These are phyloP conservation scores for Clitopilus passeckerianus DNA, from an alignment of 768 basidiomycete species.

Conservation along the genomic window DNA sequence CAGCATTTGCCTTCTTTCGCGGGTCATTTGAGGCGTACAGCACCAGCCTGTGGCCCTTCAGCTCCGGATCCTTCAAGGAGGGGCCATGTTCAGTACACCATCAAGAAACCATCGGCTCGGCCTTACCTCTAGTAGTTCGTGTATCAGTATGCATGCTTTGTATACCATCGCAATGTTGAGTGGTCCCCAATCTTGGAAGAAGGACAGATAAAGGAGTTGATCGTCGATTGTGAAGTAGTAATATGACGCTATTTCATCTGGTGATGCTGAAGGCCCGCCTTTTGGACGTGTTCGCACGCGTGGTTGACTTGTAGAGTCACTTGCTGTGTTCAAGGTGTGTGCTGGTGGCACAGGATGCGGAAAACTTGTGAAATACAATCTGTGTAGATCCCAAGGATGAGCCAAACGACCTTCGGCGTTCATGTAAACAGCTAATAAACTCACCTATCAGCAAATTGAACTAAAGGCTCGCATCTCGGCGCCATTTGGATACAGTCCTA, in stretches of 20 bases:
- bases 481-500: slow-evolving; percentile 26
- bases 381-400: slow-evolving; percentile 19
- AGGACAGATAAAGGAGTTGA: slow-evolving; percentile 86
- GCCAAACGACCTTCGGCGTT: neutral
- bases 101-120: slow-evolving; percentile 9
- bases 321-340: slow-evolving; percentile 56
- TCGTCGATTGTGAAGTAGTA: slow-evolving; percentile 94
- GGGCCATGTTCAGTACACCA: slow-evolving; percentile 24
- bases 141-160: slow-evolving; percentile 87
- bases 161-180: slow-evolving; percentile 91
- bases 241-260: slow-evolving; percentile 72
- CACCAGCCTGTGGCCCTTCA: slow-evolving; percentile 70
- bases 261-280: slow-evolving; percentile 57
- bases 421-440: slow-evolving; percentile 10
- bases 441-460: slow-evolving; percentile 76
- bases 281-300: slow-evolving; percentile 56
- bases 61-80: slow-evolving; percentile 62
- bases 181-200: slow-evolving; percentile 95
- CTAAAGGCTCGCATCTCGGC: slow-evolving; percentile 68
- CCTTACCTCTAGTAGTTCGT: slow-evolving; percentile 76
- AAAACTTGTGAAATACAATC: slow-evolving; percentile 89
- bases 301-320: slow-evolving; percentile 51
- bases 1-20: slow-evolving; percentile 87
- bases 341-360: slow-evolving; percentile 68
- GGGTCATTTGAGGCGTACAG: slow-evolving; percentile 88